Percentiles rank a stretch among this genome's conserved stretches.
phyloP scores from a whole-genome alignment of 805 yeast species.

The Barnettozyma pratensis region DNA sequence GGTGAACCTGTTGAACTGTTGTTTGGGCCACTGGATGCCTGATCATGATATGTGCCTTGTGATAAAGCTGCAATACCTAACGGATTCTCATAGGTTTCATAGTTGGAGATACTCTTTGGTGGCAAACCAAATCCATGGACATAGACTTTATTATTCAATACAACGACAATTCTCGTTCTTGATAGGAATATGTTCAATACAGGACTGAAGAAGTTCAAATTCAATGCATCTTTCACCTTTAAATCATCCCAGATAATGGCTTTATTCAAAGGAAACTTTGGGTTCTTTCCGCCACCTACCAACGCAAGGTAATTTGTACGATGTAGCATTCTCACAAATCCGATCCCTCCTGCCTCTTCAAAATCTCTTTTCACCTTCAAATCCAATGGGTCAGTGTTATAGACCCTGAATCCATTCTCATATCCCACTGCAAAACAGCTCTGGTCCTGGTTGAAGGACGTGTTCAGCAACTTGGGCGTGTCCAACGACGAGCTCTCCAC shows the following conservation, averaged over 20 bases:
- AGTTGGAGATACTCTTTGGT: constrained; percentile 49
- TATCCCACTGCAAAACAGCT: constrained; percentile 84
- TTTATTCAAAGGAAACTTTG: constrained; percentile 73
- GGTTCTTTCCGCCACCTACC: constrained; percentile 84
- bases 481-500: constrained; percentile 8
- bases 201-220: constrained; percentile 71
- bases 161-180: constrained; percentile 69
- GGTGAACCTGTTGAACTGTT: background rate
- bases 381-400: constrained; percentile 83
- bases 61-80: constrained; percentile 24
- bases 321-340: constrained; percentile 74
- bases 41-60: constrained; percentile 22
- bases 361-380: constrained; percentile 59
- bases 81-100: constrained; percentile 25
- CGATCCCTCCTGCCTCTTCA: constrained; percentile 51
- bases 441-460: constrained; percentile 76
- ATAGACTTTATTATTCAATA: constrained; percentile 58
- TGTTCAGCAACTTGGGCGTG: constrained; percentile 16
- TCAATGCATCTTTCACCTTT: constrained; percentile 65
- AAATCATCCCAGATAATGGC: constrained; percentile 90
- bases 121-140: constrained; percentile 80
- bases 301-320: constrained; percentile 87
- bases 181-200: constrained; percentile 72
- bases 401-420: constrained; percentile 78
- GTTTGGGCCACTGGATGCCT: constrained; percentile 14